Percentiles rank a stretch among this genome's conserved stretches.
Evolutionary conservation across 805 yeast species (phyloP).

Genomic region (Lipomyces lipofer): DNA sequence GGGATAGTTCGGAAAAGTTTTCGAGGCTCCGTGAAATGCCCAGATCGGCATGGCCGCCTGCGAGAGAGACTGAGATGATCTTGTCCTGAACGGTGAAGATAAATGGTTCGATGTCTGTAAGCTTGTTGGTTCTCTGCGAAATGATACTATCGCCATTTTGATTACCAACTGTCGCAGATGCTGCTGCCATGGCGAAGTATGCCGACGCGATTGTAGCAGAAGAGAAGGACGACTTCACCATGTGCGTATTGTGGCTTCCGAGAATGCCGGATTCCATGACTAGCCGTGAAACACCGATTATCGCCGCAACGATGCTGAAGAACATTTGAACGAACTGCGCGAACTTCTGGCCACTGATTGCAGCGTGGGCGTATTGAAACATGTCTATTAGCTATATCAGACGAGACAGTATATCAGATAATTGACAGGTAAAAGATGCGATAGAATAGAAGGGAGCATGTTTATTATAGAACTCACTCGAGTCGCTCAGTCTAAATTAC

Average conservation of each 20-base stretch:
- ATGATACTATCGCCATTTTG: too few species aligned
- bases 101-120: neutral
- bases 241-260: neutral
- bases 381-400: too few species aligned
- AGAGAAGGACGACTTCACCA: neutral
- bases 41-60: conserved; percentile 3
- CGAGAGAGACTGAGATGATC: neutral
- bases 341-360: neutral
- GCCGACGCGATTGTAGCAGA: neutral
- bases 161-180: neutral
- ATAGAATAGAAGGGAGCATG: too few species aligned
- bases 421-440: too few species aligned
- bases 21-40: conserved; percentile 7
- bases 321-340: neutral
- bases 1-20: conserved; percentile 7
- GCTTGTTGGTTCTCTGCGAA: too few species aligned
- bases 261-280: conserved; percentile 3
- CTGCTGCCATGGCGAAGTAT: neutral
- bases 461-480: too few species aligned
- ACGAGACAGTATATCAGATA: too few species aligned
- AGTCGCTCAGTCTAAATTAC: too few species aligned
- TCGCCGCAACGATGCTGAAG: neutral
- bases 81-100: conserved; percentile 2
- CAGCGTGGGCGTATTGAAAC: neutral
- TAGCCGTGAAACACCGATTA: conserved; percentile 1